Base-by-base conservation (phyloP, 495 filamentous ascomycete species). In the Podospora didyma region DNA sequence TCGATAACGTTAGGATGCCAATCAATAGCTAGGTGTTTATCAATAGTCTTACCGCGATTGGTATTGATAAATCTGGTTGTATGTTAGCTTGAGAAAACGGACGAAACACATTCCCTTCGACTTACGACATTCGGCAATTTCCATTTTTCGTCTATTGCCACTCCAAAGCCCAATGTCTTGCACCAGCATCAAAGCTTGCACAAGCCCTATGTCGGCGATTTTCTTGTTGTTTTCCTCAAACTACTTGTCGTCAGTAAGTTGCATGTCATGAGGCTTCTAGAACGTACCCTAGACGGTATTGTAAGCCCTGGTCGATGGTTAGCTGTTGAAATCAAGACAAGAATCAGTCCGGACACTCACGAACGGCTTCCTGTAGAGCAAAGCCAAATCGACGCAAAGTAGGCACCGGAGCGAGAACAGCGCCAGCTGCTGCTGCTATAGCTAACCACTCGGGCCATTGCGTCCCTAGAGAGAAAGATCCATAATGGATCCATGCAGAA, bases 81-180 rank as follows among this genome's bases (percentile, higher is more conserved):
- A 31, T 53, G 49, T 31, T 16, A 50, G 34, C n/a, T 34, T 3
- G 16, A 21, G 14, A 26, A 51, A 20, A 24, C 22, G 21, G 49
- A 3, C 5, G 6, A 6, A 20, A 9, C 14, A 12, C 16, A 6
- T 31, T 20, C n/a, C 26, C 26, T 19, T 16, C 0, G 41, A 49
- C 49, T 53, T 58, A 62, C 61, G 81, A 58, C 82, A 84, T 56
- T 87, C 84, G 2, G 84, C 81, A 37, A 89, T 82, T 63, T 89
- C 86, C 60, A 86, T 87, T 60, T 84, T 83, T n/a, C 86, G 68
- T 46, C 81, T 77, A 54, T 83, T 84, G 2, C 84, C 86, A 50
- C 82, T 86, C 86, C 86, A 89, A 9, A 89, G 70, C 0, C 81
- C 82, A 37, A 86, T 72, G 49, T 86, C 80, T 4, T 86, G 72